Base-by-base conservation (phyloP, 2,329 filamentous ascomycete genomes). In the Aspergillus terreus region DNA sequence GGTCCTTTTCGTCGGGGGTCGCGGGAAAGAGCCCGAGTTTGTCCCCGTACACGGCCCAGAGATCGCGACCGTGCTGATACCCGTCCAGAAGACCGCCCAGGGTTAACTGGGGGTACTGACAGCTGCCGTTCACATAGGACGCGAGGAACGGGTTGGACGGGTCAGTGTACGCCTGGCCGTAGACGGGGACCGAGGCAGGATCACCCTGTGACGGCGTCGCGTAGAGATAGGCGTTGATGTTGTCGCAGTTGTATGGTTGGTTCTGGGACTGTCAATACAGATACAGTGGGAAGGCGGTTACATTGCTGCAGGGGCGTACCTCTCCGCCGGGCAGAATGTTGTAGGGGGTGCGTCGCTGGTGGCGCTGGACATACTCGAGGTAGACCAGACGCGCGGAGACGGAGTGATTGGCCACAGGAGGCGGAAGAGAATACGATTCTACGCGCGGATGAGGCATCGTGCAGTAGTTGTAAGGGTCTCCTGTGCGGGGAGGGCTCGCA, bases 51-150 rank as follows among this genome's bases (percentile, higher is more conserved):
- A 72, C 61, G 1, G 51, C 50, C 53, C 60, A 61, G 12, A 73
- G 59, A 19, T 73, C 70, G 23, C 60, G 57, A 12, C 70, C 70
- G 52, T 73, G 70, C 53, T 68, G 65, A 44, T 63, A 70, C 2
- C 70, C 70, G 41, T 73, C 70, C 17, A 69, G 59, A 5, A 71
- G 51, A 15, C 70, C 70, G 4, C 70, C 70, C 12, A 72, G 62
- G 4, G 70, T 73, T 32, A 73, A 64, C 45, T 73, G 70, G 0
- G 70, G 70, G 33, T 66, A 73, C 50, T 73, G 70, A 42, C 70
- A 73, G 21, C 67, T 60, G 0, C 69, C 69, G 10, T 67, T 65
- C 12, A 71, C 67, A 17, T 60, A 68, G 1, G 57, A 51, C 0
- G 46, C 49, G 9, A 63, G 38, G 40, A 72, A 73, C 0, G 70